Evolutionary conservation across 805 yeast species (phyloP).

Genomic region (Grigorovia jiainica): DNA sequence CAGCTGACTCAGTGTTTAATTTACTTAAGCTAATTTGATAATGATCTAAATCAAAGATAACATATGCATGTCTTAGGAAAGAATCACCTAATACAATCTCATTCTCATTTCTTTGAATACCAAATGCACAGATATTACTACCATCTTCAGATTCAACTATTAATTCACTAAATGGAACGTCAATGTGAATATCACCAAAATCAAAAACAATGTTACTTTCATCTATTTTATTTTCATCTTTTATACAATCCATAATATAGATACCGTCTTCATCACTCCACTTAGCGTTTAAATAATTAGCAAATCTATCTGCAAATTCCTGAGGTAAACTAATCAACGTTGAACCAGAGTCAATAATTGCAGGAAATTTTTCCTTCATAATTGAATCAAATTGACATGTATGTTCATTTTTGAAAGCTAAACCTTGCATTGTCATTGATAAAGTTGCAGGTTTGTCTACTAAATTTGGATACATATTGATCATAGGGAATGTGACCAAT

Average conservation of each 20-base stretch:
- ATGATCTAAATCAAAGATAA: conserved; percentile 45
- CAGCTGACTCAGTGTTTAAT: conserved; percentile 24
- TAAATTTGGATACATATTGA: conserved; percentile 31
- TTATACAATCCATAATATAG: conserved; percentile 35
- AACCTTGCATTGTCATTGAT: conserved; percentile 38
- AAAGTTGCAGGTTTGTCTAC: conserved; percentile 31
- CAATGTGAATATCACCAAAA: conserved; percentile 50
- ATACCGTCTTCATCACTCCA: conserved; percentile 31
- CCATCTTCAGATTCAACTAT: conserved; percentile 20
- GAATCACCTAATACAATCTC: conserved; percentile 42
- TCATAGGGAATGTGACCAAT: conserved; percentile 38
- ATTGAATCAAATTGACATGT: conserved; percentile 14
- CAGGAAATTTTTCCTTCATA: conserved; percentile 25
- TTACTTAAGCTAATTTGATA: conserved; percentile 37
- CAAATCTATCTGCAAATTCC: conserved; percentile 23
- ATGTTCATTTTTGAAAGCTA: conserved; percentile 23
- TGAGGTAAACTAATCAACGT: conserved; percentile 40
- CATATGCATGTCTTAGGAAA: conserved; percentile 42
- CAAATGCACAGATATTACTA: conserved; percentile 36
- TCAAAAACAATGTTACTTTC: conserved; percentile 27
- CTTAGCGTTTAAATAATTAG: conserved; percentile 26
- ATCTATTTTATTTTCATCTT: conserved; percentile 13
- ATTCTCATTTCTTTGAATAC: conserved; percentile 29
- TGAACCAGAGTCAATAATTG: conserved; percentile 50
- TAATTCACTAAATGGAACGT: conserved; percentile 37